phyloP scores from a whole-genome alignment of 768 basidiomycete species.

The Macrolepiota dolichaula region DNA sequence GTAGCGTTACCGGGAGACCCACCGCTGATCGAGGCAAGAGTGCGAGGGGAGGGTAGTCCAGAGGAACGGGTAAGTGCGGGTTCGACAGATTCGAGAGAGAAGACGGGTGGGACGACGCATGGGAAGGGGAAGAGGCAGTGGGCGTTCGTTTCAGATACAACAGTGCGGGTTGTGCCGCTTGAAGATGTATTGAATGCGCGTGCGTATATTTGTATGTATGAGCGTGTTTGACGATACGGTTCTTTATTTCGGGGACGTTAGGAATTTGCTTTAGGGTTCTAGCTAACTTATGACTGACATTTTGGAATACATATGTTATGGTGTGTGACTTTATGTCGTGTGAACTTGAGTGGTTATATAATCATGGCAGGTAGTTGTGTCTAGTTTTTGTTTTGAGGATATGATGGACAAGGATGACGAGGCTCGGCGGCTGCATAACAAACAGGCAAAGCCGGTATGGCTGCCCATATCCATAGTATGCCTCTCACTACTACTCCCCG shows the following conservation, averaged over 20 bases:
- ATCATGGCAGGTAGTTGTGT: no score
- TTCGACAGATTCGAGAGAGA: background rate
- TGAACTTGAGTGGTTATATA: no score
- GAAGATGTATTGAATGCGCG: slow-evolving; percentile 90
- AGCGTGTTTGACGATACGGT: slow-evolving; percentile 46
- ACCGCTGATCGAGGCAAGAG: slow-evolving; percentile 9
- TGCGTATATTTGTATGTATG: slow-evolving; percentile 94
- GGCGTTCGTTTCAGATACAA: slow-evolving; percentile 91
- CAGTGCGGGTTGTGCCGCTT: slow-evolving; percentile 73
- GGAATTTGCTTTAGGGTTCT: background rate
- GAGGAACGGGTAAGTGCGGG: background rate
- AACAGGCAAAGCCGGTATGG: slow-evolving; percentile 21
- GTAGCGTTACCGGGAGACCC: slow-evolving; percentile 58
- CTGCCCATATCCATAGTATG: slow-evolving; percentile 26
- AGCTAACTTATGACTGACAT: background rate
- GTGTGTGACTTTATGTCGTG: no score
- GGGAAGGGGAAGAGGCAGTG: slow-evolving; percentile 50
- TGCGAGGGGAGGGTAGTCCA: background rate
- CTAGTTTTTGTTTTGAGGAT: no score
- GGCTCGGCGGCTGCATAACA: background rate
- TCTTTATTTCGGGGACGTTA: background rate
- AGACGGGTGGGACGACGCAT: background rate
- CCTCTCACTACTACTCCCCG: background rate
- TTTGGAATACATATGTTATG: background rate
- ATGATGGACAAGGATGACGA: background rate